phyloP scores from a whole-genome alignment of 805 yeast genomes.

The Yarrowia alimentaria region DNA sequence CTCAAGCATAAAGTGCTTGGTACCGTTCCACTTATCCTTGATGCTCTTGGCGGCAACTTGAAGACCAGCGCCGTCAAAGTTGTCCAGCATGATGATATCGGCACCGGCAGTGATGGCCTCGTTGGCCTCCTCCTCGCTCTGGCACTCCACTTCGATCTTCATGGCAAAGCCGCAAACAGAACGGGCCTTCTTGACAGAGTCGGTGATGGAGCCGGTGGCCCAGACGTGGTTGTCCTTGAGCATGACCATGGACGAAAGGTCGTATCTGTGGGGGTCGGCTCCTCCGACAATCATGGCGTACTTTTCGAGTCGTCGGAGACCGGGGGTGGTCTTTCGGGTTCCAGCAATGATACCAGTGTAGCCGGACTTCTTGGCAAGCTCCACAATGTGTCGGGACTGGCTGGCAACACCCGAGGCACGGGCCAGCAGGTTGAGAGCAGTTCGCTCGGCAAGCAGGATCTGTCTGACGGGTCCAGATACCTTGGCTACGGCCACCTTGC shows the following conservation, averaged over 20 bases:
- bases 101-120: constrained; percentile 96
- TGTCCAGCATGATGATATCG: constrained; percentile 92
- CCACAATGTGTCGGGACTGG: constrained; percentile 55
- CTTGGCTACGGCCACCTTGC: constrained; percentile 70
- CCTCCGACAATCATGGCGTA: constrained; percentile 96
- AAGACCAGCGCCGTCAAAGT: constrained; percentile 67
- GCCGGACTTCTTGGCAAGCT: constrained; percentile 63
- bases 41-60: constrained; percentile 62
- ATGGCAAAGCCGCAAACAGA: constrained; percentile 82
- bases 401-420: constrained; percentile 89
- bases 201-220: constrained; percentile 88
- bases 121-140: constrained; percentile 76
- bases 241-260: constrained; percentile 92
- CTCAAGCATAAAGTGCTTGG: constrained; percentile 64
- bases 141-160: constrained; percentile 91
- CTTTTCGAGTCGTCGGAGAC: constrained; percentile 81
- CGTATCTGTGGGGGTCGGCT: constrained; percentile 88
- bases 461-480: constrained; percentile 80
- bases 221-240: constrained; percentile 90
- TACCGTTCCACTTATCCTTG: constrained; percentile 53
- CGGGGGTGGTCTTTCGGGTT: constrained; percentile 97
- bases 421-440: constrained; percentile 77
- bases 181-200: constrained; percentile 75
- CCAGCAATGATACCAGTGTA: constrained; percentile 88
- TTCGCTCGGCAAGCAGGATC: constrained; percentile 78